These are phyloP conservation scores for Suhomyces tanzawaensis DNA, from an alignment of 805 yeast species.

Conservation along the genomic window DNA sequence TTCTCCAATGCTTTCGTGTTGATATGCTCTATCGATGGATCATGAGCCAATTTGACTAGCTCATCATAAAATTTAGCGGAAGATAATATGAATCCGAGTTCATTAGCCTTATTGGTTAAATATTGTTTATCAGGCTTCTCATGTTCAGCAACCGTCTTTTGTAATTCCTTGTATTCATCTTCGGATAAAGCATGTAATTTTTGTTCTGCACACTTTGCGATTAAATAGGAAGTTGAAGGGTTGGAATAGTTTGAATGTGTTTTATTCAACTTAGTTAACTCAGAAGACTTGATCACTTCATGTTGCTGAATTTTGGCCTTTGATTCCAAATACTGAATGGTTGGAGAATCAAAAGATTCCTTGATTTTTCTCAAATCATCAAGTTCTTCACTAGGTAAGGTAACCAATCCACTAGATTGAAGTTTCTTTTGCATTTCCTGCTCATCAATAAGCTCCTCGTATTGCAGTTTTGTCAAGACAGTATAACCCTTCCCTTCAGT, in stretches of 20 bases:
- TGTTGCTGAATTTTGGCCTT: constrained; percentile 11
- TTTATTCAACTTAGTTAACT: constrained; percentile 16
- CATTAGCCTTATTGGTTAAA: constrained; percentile 34
- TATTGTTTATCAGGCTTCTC: constrained; percentile 35
- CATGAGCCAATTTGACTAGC: constrained; percentile 22
- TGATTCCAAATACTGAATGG: constrained; percentile 18
- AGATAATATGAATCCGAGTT: constrained; percentile 31
- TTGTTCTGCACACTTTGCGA: constrained; percentile 18
- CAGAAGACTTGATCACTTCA: constrained; percentile 12
- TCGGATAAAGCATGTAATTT: constrained; percentile 12
- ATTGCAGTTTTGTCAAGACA: constrained; percentile 25
- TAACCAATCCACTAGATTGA: constrained; percentile 30
- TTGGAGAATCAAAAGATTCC: constrained; percentile 19
- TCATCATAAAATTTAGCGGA: constrained; percentile 30
- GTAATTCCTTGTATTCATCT: constrained; percentile 12
- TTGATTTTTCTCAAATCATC: constrained; percentile 13
- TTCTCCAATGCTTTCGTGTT: constrained; percentile 18
- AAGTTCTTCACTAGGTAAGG: constrained; percentile 26
- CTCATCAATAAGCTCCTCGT: constrained; percentile 29
- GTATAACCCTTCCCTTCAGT: constrained; percentile 27
- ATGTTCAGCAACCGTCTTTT: constrained; percentile 20
- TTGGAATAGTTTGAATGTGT: constrained; percentile 10
- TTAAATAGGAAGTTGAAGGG: constrained; percentile 27
- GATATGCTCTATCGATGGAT: constrained; percentile 25
- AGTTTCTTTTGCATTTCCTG: constrained; percentile 33